These are phyloP conservation scores for Heritiera fomes DNA, from an alignment of 345 rosid genomes.

Conservation along the genomic window DNA sequence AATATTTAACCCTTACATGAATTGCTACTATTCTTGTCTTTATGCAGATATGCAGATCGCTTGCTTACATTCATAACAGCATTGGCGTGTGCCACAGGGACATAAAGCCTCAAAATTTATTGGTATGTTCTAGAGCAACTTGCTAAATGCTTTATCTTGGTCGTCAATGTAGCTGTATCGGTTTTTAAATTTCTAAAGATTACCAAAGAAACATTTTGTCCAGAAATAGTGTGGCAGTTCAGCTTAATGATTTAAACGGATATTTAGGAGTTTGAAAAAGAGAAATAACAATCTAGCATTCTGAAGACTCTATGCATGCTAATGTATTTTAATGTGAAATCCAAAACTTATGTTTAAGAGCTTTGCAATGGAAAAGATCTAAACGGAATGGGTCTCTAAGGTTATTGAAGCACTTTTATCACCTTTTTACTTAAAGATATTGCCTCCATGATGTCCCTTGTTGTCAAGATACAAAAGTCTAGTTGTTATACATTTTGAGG, in stretches of 20 bases:
- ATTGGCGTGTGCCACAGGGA: conserved; percentile 97
- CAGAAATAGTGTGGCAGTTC: not conserved
- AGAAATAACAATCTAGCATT: not conserved
- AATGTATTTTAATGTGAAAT: not conserved
- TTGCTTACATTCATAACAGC: conserved; percentile 80
- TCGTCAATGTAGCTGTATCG: not conserved
- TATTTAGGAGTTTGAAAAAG: not conserved
- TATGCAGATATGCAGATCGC: conserved; percentile 83
- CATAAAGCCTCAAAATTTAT: conserved; percentile 94
- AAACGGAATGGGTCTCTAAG: not conserved
- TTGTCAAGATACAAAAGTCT: not conserved
- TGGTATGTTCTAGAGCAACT: conserved; percentile 48
- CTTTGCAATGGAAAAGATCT: not conserved
- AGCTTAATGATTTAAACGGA: not conserved
- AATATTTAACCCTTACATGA: not conserved
- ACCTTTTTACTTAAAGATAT: not conserved
- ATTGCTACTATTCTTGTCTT: conserved; percentile 12
- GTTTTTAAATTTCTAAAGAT: not conserved
- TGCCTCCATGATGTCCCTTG: not conserved
- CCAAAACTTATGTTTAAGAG: not conserved
- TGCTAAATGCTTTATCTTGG: not conserved
- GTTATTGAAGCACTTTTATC: not conserved
- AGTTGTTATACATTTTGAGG: not conserved
- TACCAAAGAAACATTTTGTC: not conserved
- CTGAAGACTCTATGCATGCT: not conserved